Percentiles rank a stretch among this genome's conserved stretches.
phyloP scores from a whole-genome alignment of 2,329 filamentous ascomycete species.

The Xylaria digitata region DNA sequence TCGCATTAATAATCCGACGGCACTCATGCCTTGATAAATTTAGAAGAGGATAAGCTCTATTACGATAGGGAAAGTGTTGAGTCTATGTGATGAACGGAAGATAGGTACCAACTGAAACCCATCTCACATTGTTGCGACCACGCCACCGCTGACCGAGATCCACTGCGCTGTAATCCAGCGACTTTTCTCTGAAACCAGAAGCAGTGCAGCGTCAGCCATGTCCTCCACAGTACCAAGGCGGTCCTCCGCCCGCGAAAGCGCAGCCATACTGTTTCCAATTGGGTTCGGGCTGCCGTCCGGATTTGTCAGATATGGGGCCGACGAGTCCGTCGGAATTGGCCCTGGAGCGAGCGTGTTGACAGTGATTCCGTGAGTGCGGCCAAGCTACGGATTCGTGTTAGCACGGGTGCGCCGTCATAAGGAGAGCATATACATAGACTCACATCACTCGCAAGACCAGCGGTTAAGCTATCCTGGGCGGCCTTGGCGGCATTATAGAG shows the following conservation, averaged over 20 bases:
- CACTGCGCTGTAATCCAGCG: constrained; percentile 43
- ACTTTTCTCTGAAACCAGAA: constrained; percentile 40
- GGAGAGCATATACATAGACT: not conserved
- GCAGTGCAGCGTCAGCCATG: constrained; percentile 40
- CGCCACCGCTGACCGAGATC: constrained; percentile 35
- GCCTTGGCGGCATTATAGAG: constrained; percentile 40
- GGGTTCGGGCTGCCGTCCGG: constrained; percentile 23
- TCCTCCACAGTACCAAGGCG: constrained; percentile 38
- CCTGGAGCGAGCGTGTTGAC: constrained; percentile 41
- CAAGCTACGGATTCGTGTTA: constrained; percentile 35
- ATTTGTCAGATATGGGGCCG: constrained; percentile 23
- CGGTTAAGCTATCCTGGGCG: constrained; percentile 35
- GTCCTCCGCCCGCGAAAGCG: constrained; percentile 30
- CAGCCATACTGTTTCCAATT: constrained; percentile 16
- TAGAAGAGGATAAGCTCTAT: not conserved
- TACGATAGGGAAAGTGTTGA: not conserved
- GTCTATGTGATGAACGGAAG: not conserved
- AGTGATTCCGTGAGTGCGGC: constrained; percentile 39
- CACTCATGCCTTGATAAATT: not conserved
- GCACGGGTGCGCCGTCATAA: not conserved
- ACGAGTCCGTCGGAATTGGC: constrained; percentile 37
- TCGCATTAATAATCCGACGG: not conserved
- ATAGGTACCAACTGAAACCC: not conserved
- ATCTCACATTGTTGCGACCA: constrained; percentile 16
- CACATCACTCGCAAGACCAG: constrained; percentile 37